Conservation (phyloP, 164 flowering plant genomes). For the Umbilicus rupestris region DNA sequence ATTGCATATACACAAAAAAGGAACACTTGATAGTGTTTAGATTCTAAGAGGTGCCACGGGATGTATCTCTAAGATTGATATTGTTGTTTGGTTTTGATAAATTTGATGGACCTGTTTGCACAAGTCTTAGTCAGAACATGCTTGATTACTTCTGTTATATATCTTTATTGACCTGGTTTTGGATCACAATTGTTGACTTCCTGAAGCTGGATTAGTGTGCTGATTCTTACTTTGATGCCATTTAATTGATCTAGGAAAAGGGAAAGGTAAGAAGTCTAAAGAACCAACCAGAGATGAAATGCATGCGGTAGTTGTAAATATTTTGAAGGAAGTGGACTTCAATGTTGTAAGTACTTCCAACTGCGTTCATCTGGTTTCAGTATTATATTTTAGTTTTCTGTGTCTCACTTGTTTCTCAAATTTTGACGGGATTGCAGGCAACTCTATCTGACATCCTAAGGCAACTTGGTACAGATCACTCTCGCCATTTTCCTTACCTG, state of each 20-base stretch:
- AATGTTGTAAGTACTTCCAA: slow-evolving; percentile 49
- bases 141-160: neutral
- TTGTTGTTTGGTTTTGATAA: no score
- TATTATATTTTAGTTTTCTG: neutral
- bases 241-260: slow-evolving; percentile 31
- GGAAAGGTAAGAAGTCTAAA: slow-evolving; percentile 33
- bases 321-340: slow-evolving; percentile 79
- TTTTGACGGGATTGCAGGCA: slow-evolving; percentile 41
- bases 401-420: slow-evolving; percentile 11
- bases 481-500: no score
- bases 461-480: slow-evolving; percentile 46
- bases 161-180: neutral
- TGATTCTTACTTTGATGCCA: neutral
- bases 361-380: neutral
- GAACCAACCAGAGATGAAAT: slow-evolving; percentile 64
- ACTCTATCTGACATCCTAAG: slow-evolving; percentile 75
- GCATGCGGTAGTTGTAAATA: slow-evolving; percentile 49
- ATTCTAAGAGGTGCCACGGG: no score
- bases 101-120: no score
- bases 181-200: neutral
- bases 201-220: neutral
- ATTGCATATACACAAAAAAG: no score
- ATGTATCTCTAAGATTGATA: no score
- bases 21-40: no score
- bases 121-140: no score